Evolutionary conservation across 768 basidiomycete species (phyloP), one percentile per base, ranked within the genome.

Genomic region (Rhodotorula sphaerocarpa): DNA sequence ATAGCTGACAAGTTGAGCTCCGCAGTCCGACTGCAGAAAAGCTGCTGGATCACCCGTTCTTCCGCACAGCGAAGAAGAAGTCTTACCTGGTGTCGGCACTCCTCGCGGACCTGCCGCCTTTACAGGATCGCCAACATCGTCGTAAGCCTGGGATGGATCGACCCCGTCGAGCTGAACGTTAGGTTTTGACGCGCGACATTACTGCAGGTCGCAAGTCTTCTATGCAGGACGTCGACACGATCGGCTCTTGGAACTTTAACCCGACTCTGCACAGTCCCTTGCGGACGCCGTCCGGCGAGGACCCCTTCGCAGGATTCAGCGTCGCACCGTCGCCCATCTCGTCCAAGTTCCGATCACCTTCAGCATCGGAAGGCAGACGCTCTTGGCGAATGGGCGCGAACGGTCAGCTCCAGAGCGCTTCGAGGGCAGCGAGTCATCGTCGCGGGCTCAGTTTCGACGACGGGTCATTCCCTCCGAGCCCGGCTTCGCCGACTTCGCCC

Each of bases 61-160:
- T 96, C 78, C 86, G 80, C 73, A 76, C 75, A 31, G 82, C 88
- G 7, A 90, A 87, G 78, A 87, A 84, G 77, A 85, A 84, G 72
- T 79, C 80, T 7, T 86, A 85, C 75, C 81, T 96, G 23, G 85
- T 90, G 33, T 81, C 82, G 57, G 80, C 84, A 25, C 84, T 95
- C 65, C 75, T 96, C 21, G 52, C 47, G 15, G 70, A 66, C 18
- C 61, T 73, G 0, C 72, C 72, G 3, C 72, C 70, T 5, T 42
- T 73, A 1, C 55, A 67, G 33, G 54, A 60, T 10, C 63, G 71
- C 2, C 70, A 70, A 39, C 50, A 65, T 1, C 48, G 67, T 1
- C 67, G 70, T 70, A 16, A 39, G 36, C 57, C 69, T 50, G 5
- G 5, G 27, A n/a, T n/a, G n/a, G n/a, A n/a, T n/a, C n/a, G n/a